phyloP scores from a whole-genome alignment of 2,329 filamentous ascomycete species.

The Pseudogymnoascus sp. region DNA sequence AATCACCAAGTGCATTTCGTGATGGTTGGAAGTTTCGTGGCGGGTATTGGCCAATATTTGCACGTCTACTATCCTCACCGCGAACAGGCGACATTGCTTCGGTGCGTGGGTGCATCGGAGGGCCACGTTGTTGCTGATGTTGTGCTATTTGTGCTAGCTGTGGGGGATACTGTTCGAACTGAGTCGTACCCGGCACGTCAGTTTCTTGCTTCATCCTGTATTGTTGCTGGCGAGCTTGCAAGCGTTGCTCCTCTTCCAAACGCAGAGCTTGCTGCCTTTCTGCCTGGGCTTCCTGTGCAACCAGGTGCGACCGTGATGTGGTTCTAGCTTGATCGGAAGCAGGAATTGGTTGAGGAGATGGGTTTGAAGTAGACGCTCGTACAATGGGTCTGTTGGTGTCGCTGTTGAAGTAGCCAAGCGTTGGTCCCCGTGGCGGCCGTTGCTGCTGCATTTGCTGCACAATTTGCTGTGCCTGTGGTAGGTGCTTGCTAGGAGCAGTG shows the following conservation, averaged over 20 bases:
- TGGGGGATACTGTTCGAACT: constrained; percentile 25
- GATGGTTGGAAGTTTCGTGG: constrained; percentile 19
- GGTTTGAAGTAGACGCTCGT: constrained; percentile 8
- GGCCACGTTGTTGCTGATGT: constrained; percentile 15
- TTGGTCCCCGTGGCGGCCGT: constrained; percentile 20
- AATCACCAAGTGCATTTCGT: constrained; percentile 21
- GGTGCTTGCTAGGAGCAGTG: constrained; percentile 21
- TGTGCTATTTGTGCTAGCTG: constrained; percentile 16
- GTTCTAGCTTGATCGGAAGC: constrained; percentile 13
- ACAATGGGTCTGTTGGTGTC: constrained; percentile 8
- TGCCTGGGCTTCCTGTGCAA: constrained; percentile 23
- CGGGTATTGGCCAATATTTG: constrained; percentile 21
- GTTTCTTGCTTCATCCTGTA: constrained; percentile 29
- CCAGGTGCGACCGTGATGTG: constrained; percentile 21
- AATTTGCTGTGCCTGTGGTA: constrained; percentile 15
- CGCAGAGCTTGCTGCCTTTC: constrained; percentile 23
- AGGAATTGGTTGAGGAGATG: constrained; percentile 13
- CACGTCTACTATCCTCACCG: constrained; percentile 18
- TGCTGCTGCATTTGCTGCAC: constrained; percentile 13
- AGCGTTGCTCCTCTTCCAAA: constrained; percentile 14
- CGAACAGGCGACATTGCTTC: constrained; percentile 14
- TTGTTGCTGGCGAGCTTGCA: constrained; percentile 18
- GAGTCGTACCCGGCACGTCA: constrained; percentile 27
- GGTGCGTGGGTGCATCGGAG: constrained; percentile 18
- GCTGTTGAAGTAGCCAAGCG: constrained; percentile 23